Conservation (phyloP, 2,329 filamentous ascomycete species). For the Truncatella angustata region DNA sequence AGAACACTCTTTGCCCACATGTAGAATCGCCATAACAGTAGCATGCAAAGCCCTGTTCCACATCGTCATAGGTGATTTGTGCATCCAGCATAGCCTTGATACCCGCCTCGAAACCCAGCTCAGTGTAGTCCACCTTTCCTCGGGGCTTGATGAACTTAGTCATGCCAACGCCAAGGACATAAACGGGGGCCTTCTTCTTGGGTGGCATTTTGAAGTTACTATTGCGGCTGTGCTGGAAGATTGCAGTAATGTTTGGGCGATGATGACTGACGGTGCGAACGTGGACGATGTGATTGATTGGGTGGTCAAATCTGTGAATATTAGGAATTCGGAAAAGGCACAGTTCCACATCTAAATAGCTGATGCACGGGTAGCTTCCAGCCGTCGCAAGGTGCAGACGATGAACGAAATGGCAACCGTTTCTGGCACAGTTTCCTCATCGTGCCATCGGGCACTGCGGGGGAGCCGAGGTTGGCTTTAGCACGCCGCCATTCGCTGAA, state of each 20-base stretch:
- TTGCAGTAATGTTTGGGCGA: no score
- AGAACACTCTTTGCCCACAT: slow-evolving; percentile 94
- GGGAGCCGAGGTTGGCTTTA: slow-evolving; percentile 2
- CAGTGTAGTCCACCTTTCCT: slow-evolving; percentile 90
- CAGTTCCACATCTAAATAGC: neutral
- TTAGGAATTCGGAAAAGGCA: neutral
- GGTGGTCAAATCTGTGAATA: no score
- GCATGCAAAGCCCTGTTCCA: slow-evolving; percentile 93
- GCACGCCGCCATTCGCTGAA: neutral
- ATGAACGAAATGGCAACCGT: neutral
- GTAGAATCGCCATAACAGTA: slow-evolving; percentile 97
- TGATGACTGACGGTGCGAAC: no score
- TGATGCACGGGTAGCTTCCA: neutral
- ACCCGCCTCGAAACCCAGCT: slow-evolving; percentile 89
- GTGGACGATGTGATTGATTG: no score
- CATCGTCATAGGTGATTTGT: slow-evolving; percentile 93
- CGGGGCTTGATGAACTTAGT: slow-evolving; percentile 98
- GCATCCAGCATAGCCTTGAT: slow-evolving; percentile 83
- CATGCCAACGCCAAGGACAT: slow-evolving; percentile 97
- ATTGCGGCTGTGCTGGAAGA: no score
- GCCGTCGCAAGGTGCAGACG: neutral
- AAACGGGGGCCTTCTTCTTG: slow-evolving; percentile 45
- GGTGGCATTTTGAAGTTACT: slow-evolving; percentile 6
- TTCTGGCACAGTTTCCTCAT: neutral
- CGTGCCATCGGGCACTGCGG: neutral